phyloP scores from a whole-genome alignment of 345 rosid species.

The Barbarea vulgaris region DNA sequence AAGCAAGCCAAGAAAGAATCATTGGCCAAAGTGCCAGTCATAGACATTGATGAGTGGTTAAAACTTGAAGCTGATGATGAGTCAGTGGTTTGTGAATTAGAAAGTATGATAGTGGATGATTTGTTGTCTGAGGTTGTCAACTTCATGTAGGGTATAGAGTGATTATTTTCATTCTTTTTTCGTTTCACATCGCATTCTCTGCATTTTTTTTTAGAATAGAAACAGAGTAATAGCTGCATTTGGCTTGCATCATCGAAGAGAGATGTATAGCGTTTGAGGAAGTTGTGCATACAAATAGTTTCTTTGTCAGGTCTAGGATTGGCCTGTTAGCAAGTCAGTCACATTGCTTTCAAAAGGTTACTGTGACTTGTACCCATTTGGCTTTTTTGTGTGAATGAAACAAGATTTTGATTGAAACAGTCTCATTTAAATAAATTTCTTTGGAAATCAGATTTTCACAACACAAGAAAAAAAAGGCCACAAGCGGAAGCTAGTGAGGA shows the following conservation, averaged over 20 bases:
- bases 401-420: conserved; percentile 41
- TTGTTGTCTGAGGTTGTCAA: conserved; percentile 60
- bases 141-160: conserved; percentile 37
- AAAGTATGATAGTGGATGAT: conserved; percentile 66
- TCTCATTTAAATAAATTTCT: conserved; percentile 23
- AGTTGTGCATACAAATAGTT: conserved; percentile 32
- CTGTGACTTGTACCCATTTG: conserved; percentile 38
- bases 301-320: conserved; percentile 29
- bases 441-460: conserved; percentile 7
- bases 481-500: conserved; percentile 24
- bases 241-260: conserved; percentile 32
- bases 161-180: conserved; percentile 34
- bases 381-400: conserved; percentile 36
- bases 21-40: conserved; percentile 45
- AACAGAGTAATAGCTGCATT: conserved; percentile 27
- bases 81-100: conserved; percentile 63
- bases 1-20: conserved; percentile 47
- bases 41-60: conserved; percentile 53
- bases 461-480: conserved; percentile 7
- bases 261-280: conserved; percentile 30
- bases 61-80: conserved; percentile 61
- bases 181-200: conserved; percentile 18
- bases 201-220: conserved; percentile 34
- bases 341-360: conserved; percentile 26
- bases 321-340: conserved; percentile 35